Conservation (phyloP, 257 asterid species). For the Nemophila menziesii region DNA sequence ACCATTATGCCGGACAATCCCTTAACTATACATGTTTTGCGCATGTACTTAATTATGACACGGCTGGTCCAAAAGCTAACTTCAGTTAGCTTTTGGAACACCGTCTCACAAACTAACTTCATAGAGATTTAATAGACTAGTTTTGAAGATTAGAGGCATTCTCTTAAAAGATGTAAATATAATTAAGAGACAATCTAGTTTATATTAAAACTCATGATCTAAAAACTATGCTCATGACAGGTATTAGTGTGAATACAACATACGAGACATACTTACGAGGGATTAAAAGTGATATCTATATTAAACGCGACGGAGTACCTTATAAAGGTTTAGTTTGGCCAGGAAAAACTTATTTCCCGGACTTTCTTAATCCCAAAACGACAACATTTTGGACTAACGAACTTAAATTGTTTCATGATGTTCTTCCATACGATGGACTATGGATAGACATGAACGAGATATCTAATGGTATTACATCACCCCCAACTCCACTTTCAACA, state of each 20-base stretch:
- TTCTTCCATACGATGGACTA: constrained; percentile 58
- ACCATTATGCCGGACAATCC: too few species aligned
- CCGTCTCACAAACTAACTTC: too few species aligned
- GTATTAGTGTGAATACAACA: constrained; percentile 47
- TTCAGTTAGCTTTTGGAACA: too few species aligned
- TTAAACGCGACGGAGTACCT: constrained; percentile 53
- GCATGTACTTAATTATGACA: neutral
- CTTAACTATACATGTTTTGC: neutral
- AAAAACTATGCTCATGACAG: constrained; percentile 28
- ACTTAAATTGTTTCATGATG: constrained; percentile 37
- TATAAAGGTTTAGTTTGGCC: constrained; percentile 84
- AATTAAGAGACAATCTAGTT: neutral
- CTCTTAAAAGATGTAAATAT: neutral
- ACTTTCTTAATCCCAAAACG: constrained; percentile 50
- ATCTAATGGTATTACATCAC: constrained; percentile 23
- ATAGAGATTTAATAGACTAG: too few species aligned
- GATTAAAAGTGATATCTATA: constrained; percentile 48
- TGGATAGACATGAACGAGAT: constrained; percentile 95
- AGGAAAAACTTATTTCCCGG: constrained; percentile 59
- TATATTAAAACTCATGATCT: too few species aligned
- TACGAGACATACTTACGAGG: constrained; percentile 62
- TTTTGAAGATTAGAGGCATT: too few species aligned
- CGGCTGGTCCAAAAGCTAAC: too few species aligned
- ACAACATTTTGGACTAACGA: constrained; percentile 56
- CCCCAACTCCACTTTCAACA: constrained; percentile 44